Evolutionary conservation across 2,329 filamentous ascomycete genomes (phyloP), one percentile per base, ranked within the genome.

Genomic region (Xylaria digitata): DNA sequence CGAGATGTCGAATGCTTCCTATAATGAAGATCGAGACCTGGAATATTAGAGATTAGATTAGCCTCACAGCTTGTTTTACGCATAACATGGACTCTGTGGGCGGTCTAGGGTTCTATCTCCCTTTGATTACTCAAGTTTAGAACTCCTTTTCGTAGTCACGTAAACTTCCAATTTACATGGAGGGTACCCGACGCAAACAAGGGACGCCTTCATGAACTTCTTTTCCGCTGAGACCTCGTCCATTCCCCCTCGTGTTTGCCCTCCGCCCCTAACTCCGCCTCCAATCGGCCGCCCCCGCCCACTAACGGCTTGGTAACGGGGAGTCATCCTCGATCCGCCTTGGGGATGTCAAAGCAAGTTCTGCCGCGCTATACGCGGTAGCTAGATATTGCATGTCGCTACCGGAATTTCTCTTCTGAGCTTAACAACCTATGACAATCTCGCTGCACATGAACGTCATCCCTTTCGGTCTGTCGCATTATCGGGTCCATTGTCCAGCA

Each of bases 401-500:
- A 30, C 70, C 61, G 67, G 62, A 61, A 65, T 62, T 71, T 58
- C 66, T 70, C 68, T 48, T 59, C 66, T n/a, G 37, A 23, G 19
- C 13, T 56, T 55, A 23, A 46, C 45, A 32, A 42, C 30, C 55
- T 42, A 42, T 46, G 53, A 60, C 48, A 54, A 52, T 23, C 26
- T 15, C 21, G 45, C 63, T 68, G 66, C 57, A 59, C 23, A 43
- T 4, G 60, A 23, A 69, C 70, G 70, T 73, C 70, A 73, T 54
- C 13, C 30, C 63, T 69, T 72, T 55, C 70, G 68, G 70, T 52
- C 67, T 67, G 70, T 68, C 46, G 50, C 45, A 65, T 50, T 49
- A 45, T 26, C 34, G 23, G 34, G 23, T 46, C 45, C 34, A 40
- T 19, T 49, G 34, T 43, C 43, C 66, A 61, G 61, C 65, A 72